Base-by-base conservation (phyloP, 257 asterid genomes). In the Scutellaria barbata region DNA sequence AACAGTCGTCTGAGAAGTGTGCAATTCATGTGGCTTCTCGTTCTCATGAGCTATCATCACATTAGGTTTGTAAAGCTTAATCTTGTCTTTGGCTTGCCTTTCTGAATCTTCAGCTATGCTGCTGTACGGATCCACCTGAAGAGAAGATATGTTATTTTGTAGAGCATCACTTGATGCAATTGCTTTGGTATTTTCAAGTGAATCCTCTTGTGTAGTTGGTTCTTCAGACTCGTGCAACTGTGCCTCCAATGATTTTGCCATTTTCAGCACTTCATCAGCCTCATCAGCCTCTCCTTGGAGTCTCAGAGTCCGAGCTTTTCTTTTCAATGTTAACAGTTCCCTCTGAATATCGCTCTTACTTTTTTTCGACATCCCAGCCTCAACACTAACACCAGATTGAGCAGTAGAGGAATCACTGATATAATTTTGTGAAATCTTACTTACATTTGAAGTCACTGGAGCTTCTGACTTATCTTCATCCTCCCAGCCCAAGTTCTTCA, bases 401-500 rank as follows among this genome's bases (percentile, higher is more conserved):
- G 71, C 37, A 67, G 25, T 61, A 76, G 80, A 69, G 66, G 82
- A 53, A 20, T 30, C 60, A 48, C 59, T 76, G 1, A 41, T 37
- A 67, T 71, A 18, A 18, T 55, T 45, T 47, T 79, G 64, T 69
- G 77, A 46, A 54, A n/a, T 76, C 33, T 72, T 69, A 53, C 69
- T 80, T 69, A 81, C 83, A 71, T 85, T 37, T 41, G 45, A 30
- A 33, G 75, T 59, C 5, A 77, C 47, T 3, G 78, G 63, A 43
- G 22, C 48, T 10, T 74, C 81, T 17, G 73, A 78, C 65, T 77
- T 82, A 58, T 76, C 80, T 57, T 87, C 97, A 53, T 89, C 98
- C 58, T 87, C 82, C 96, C 97, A 95, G 48, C 98, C 99, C 85
- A 95, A 73, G 83, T 83, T 86, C 82, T 87, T 85, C 84, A 95